phyloP scores from a whole-genome alignment of 2,329 filamentous ascomycete species.

The Penicillium expansum region DNA sequence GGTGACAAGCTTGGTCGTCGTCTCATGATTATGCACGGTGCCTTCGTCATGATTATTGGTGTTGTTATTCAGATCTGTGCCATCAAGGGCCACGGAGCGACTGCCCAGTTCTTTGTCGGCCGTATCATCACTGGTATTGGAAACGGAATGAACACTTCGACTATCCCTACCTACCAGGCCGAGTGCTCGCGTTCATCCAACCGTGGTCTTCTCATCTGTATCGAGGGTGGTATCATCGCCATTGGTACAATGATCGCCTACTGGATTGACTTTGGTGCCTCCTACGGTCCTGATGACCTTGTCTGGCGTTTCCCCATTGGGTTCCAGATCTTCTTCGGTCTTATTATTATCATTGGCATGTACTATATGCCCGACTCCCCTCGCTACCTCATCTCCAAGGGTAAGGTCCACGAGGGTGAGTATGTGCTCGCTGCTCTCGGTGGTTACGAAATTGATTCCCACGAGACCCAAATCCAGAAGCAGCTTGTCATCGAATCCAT shows the following conservation, averaged over 20 bases:
- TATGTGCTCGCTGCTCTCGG: conserved; percentile 52
- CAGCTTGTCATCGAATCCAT: conserved; percentile 70
- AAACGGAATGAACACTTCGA: conserved; percentile 57
- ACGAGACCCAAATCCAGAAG: conserved; percentile 58
- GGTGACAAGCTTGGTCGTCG: conserved; percentile 40
- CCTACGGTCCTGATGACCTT: conserved; percentile 35
- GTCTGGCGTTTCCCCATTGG: conserved; percentile 55
- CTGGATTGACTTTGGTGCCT: conserved; percentile 51
- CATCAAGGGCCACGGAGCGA: conserved; percentile 33
- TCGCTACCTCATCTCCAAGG: conserved; percentile 46
- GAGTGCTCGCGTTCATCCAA: conserved; percentile 56
- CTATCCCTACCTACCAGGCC: conserved; percentile 55
- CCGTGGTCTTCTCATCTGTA: conserved; percentile 60
- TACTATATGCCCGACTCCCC: conserved; percentile 47
- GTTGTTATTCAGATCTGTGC: conserved; percentile 41
- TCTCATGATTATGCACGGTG: conserved; percentile 56
- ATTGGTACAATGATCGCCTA: conserved; percentile 54
- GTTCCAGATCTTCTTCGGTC: conserved; percentile 52
- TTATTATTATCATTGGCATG: conserved; percentile 47
- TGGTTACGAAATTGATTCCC: conserved; percentile 50
- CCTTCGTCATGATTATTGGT: conserved; percentile 50
- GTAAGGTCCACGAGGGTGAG: conserved; percentile 48
- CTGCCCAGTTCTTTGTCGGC: conserved; percentile 54
- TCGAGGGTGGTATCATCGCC: conserved; percentile 54
- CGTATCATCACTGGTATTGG: conserved; percentile 54